Conservation (phyloP, 2,329 filamentous ascomycete species). For the Westerdykella sp. region DNA sequence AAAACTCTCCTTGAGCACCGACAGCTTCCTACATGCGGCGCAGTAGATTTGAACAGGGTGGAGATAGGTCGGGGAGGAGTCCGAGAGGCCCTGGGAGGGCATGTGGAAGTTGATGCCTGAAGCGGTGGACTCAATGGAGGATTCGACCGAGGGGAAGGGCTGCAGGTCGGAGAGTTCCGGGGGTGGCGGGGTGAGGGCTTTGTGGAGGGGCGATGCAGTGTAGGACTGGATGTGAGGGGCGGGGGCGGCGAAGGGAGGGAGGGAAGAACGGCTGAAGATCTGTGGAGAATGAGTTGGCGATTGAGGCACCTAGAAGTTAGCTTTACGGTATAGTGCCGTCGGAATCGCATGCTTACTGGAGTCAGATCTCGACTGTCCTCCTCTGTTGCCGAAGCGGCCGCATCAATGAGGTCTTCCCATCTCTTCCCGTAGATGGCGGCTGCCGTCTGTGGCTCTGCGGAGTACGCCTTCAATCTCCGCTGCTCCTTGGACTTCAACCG, state of each 20-base stretch:
- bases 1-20: slow-evolving; percentile 73
- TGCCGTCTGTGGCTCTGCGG: slow-evolving; percentile 73
- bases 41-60: slow-evolving; percentile 78
- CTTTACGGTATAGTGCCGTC: slow-evolving; percentile 5
- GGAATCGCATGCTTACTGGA: slow-evolving; percentile 56
- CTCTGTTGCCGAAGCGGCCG: slow-evolving; percentile 85
- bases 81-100: slow-evolving; percentile 42
- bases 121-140: slow-evolving; percentile 60
- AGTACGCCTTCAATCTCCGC: slow-evolving; percentile 74
- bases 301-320: slow-evolving; percentile 39
- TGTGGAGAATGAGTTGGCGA: slow-evolving; percentile 49
- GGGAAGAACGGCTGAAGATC: slow-evolving; percentile 51
- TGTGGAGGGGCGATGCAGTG: slow-evolving; percentile 83
- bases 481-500: slow-evolving; percentile 72
- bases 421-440: slow-evolving; percentile 71
- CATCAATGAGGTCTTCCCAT: slow-evolving; percentile 95
- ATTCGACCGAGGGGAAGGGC: slow-evolving; percentile 88
- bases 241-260: slow-evolving; percentile 51
- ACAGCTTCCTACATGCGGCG: slow-evolving; percentile 74
- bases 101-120: slow-evolving; percentile 64
- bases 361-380: slow-evolving; percentile 84
- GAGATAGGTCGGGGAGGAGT: slow-evolving; percentile 54
- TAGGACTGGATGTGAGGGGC: slow-evolving; percentile 58
- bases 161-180: slow-evolving; percentile 47
- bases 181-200: slow-evolving; percentile 76